phyloP scores from a whole-genome alignment of 352 stramenopile genomes.

The Pythium utonaiense region DNA sequence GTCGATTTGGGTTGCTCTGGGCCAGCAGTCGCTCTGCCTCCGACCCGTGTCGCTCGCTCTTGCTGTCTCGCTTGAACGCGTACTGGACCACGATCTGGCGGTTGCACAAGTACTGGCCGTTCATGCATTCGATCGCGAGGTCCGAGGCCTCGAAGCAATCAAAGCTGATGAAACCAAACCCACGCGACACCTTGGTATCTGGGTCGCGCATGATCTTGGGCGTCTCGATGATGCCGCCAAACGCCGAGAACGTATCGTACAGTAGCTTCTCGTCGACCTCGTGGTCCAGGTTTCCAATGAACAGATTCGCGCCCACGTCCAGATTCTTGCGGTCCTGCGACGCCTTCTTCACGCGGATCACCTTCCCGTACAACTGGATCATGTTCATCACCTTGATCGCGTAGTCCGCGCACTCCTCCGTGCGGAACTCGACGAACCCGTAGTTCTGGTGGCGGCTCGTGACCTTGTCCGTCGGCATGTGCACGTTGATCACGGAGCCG shows the following conservation, averaged over 20 bases:
- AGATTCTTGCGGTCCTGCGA: slow-evolving; percentile 94
- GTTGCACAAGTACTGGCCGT: slow-evolving; percentile 98
- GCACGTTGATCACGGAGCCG: slow-evolving; percentile 95
- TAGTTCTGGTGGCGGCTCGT: slow-evolving; percentile 95
- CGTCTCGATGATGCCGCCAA: slow-evolving; percentile 96
- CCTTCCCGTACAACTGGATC: slow-evolving; percentile 97
- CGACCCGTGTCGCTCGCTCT: slow-evolving; percentile 91
- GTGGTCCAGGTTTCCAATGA: slow-evolving; percentile 95
- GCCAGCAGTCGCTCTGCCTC: slow-evolving; percentile 86
- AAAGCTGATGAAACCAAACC: slow-evolving; percentile 98
- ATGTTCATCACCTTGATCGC: slow-evolving; percentile 99
- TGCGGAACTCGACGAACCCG: slow-evolving; percentile 99
- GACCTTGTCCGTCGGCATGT: slow-evolving; percentile 99
- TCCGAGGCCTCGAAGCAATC: slow-evolving; percentile 97
- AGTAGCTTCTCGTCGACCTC: slow-evolving; percentile 99
- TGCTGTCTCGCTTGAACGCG: slow-evolving; percentile 97
- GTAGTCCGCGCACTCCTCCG: slow-evolving; percentile 97
- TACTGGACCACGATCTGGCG: slow-evolving; percentile 98
- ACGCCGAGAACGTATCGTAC: slow-evolving; percentile 99
- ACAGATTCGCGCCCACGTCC: slow-evolving; percentile 99
- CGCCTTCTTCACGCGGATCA: slow-evolving; percentile 95
- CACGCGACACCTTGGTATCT: slow-evolving; percentile 90
- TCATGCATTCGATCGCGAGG: slow-evolving; percentile 99
- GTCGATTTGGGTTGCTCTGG: slow-evolving; percentile 77
- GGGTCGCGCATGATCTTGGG: slow-evolving; percentile 95